Evolutionary conservation across 2,329 filamentous ascomycete genomes (phyloP).

Genomic region (Trichoderma semiorbis): DNA sequence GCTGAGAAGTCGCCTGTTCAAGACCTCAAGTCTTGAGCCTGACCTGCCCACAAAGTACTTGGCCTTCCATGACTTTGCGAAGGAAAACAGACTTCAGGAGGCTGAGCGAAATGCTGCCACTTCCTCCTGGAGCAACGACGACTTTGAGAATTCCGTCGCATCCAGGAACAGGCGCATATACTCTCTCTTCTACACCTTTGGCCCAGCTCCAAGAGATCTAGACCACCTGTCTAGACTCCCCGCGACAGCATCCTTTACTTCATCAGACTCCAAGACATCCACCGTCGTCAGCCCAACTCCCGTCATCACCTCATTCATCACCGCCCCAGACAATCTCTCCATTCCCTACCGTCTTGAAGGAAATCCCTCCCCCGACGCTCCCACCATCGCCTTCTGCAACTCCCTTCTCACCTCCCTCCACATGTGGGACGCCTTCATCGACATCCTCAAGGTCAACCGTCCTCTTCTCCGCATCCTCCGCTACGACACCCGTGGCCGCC

Average conservation of each 20-base stretch:
- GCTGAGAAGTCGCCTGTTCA: constrained; percentile 69
- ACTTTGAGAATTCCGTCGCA: constrained; percentile 57
- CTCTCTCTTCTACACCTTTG: constrained; percentile 75
- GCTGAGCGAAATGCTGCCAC: constrained; percentile 60
- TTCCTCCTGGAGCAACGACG: constrained; percentile 52
- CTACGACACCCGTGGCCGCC: constrained; percentile 72
- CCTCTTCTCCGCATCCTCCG: constrained; percentile 70
- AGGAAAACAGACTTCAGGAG: constrained; percentile 63
- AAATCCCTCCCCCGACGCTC: constrained; percentile 61
- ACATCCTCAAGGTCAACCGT: constrained; percentile 55
- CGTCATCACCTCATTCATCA: constrained; percentile 64
- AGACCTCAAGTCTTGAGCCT: constrained; percentile 61
- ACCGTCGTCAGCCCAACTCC: constrained; percentile 52
- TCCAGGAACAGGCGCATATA: constrained; percentile 59
- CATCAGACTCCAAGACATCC: constrained; percentile 52
- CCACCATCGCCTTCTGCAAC: constrained; percentile 73
- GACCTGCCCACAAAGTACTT: constrained; percentile 53
- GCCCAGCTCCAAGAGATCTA: constrained; percentile 68
- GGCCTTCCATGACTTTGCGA: constrained; percentile 69
- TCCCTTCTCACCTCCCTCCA: constrained; percentile 72
- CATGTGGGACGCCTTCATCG: constrained; percentile 78
- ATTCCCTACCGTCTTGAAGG: constrained; percentile 77
- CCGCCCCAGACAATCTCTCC: constrained; percentile 62
- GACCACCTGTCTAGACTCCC: constrained; percentile 50
- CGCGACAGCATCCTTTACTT: constrained; percentile 48